Evolutionary conservation across 768 basidiomycete species (phyloP).

Genomic region (Lentinula aciculospora): DNA sequence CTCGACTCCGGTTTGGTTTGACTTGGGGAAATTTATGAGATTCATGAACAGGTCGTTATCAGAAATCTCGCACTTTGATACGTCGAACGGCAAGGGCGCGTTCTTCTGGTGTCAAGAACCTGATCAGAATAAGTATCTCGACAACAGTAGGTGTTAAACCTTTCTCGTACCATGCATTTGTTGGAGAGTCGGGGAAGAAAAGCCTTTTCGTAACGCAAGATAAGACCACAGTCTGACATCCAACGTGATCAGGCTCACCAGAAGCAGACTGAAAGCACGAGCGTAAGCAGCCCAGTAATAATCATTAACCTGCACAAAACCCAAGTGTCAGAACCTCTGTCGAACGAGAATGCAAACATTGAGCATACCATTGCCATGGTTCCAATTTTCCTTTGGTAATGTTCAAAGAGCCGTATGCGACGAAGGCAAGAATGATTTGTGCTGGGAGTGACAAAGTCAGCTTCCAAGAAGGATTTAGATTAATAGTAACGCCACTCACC

Average conservation of each 20-base stretch:
- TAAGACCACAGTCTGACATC: neutral
- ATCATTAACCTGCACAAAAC: constrained; percentile 56
- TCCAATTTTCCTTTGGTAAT: constrained; percentile 36
- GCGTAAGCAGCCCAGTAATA: constrained; percentile 57
- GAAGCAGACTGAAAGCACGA: constrained; percentile 44
- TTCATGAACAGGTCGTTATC: neutral
- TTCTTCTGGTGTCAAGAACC: constrained; percentile 62
- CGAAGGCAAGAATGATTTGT: constrained; percentile 64
- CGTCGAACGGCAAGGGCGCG: constrained; percentile 55
- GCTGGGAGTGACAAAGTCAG: constrained; percentile 31
- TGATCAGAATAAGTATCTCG: neutral
- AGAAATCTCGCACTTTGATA: constrained; percentile 31
- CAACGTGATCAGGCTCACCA: constrained; percentile 34
- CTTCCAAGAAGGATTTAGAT: constrained; percentile 28
- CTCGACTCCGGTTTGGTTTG: constrained; percentile 77
- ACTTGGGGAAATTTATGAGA: constrained; percentile 26
- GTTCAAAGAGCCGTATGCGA: constrained; percentile 50
- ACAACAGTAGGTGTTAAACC: neutral
- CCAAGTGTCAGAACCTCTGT: neutral
- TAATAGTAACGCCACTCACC: constrained; percentile 22
- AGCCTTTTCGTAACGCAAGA: constrained; percentile 44
- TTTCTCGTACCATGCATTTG: constrained; percentile 45
- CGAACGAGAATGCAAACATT: neutral
- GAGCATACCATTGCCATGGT: constrained; percentile 49
- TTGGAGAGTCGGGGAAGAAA: constrained; percentile 71